phyloP scores from a whole-genome alignment of 768 basidiomycete genomes.

The Hysterangium stoloniferum region DNA sequence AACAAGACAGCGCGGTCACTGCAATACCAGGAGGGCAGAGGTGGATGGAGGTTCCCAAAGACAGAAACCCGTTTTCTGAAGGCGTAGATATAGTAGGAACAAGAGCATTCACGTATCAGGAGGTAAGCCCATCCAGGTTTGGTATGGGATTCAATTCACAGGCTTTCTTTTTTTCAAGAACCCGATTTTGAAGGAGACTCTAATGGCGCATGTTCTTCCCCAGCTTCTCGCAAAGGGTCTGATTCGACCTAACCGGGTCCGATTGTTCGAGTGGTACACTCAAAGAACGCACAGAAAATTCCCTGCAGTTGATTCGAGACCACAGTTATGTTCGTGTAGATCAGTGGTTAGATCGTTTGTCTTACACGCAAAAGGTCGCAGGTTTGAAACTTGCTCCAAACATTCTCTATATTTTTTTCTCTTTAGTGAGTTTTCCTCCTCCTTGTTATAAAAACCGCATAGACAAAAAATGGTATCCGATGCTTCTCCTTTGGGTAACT shows the following conservation, averaged over 20 bases:
- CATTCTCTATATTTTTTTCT: no score
- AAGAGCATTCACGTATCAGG: slow-evolving; percentile 33
- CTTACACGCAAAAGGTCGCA: no score
- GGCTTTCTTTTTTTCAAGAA: slow-evolving; percentile 24
- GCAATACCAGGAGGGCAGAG: slow-evolving; percentile 20
- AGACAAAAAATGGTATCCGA: no score
- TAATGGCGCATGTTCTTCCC: slow-evolving; percentile 41
- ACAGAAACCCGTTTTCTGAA: slow-evolving; percentile 31
- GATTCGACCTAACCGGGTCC: slow-evolving; percentile 35
- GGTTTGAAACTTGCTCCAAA: no score
- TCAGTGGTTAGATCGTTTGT: slow-evolving; percentile 46
- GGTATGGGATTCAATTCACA: background rate
- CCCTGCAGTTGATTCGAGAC: slow-evolving; percentile 37
- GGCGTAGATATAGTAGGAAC: slow-evolving; percentile 31
- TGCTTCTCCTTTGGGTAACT: no score
- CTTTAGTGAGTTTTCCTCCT: no score
- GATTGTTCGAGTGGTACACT: slow-evolving; percentile 35
- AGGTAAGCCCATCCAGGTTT: slow-evolving; percentile 24
- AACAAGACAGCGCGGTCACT: slow-evolving; percentile 33
- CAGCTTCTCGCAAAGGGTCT: slow-evolving; percentile 29
- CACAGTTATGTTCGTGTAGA: no score
- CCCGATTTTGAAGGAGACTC: slow-evolving; percentile 31
- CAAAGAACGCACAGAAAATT: slow-evolving; percentile 33
- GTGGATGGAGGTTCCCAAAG: slow-evolving; percentile 26
- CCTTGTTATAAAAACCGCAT: no score